phyloP scores from a whole-genome alignment of 202 grass and related monocot genomes.

The Panicum hallii region DNA sequence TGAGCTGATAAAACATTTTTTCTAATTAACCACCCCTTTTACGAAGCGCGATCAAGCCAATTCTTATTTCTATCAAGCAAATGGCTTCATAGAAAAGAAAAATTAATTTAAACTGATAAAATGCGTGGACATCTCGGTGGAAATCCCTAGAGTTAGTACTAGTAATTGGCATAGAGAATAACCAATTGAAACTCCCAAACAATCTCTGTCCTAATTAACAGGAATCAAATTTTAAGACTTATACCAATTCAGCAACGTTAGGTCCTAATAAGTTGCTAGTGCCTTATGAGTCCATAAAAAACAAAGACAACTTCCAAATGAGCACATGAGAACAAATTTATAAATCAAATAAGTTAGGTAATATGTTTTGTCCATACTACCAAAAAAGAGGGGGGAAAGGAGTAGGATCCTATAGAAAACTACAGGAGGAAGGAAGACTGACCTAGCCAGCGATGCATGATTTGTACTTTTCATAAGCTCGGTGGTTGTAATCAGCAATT shows the following conservation, averaged over 20 bases:
- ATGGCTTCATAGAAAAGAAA: background rate
- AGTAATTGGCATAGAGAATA: background rate
- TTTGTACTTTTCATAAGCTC: background rate
- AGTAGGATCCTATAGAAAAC: background rate
- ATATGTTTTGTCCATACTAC: background rate
- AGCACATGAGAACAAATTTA: background rate
- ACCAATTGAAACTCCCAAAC: background rate
- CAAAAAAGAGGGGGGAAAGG: background rate
- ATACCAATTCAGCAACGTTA: background rate
- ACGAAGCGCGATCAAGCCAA: background rate
- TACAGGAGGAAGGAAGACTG: background rate
- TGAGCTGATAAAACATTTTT: background rate
- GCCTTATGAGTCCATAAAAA: background rate
- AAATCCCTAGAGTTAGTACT: background rate
- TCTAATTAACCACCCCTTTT: background rate
- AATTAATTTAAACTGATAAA: background rate
- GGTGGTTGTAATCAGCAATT: slow-evolving; percentile 16
- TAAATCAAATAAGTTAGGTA: background rate
- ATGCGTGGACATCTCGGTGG: background rate
- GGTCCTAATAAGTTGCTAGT: background rate
- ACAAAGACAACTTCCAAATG: background rate
- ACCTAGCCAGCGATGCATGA: background rate
- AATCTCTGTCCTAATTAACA: background rate
- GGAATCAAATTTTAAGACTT: background rate
- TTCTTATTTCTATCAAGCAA: background rate